phyloP scores from a whole-genome alignment of 73 alveolate species.

The Tetrahymena malaccensis region DNA sequence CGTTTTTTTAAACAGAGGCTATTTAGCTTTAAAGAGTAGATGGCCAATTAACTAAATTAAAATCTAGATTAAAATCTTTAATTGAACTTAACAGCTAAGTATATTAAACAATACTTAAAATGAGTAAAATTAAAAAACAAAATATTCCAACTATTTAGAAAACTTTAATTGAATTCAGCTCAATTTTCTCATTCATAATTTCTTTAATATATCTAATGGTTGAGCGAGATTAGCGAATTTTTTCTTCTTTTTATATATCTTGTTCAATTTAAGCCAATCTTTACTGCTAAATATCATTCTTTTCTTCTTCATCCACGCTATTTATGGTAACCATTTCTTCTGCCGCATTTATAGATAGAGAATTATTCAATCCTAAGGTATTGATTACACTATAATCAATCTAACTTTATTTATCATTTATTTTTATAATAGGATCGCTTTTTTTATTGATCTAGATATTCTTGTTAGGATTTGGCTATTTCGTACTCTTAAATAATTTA shows the following conservation, averaged over 20 bases:
- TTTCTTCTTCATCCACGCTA: neutral
- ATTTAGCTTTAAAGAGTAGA: neutral
- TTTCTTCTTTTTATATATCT: neutral
- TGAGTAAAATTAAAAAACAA: neutral
- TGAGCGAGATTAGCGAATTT: neutral
- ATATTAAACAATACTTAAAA: neutral
- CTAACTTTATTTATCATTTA: neutral
- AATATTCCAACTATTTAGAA: neutral
- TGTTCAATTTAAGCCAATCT: neutral
- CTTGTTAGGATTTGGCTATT: neutral
- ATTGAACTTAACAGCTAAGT: neutral
- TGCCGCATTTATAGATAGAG: neutral
- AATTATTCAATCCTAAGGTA: neutral
- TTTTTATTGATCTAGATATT: neutral
- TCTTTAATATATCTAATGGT: neutral
- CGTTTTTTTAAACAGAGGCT: neutral
- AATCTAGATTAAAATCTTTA: neutral
- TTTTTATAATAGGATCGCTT: neutral
- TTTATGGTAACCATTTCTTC: neutral
- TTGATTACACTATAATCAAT: neutral
- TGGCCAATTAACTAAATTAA: neutral
- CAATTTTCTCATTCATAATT: neutral
- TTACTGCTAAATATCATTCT: neutral
- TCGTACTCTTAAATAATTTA: neutral
- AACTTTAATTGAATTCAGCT: neutral